These are phyloP conservation scores for Penicillium sp. DNA, from an alignment of 2,329 filamentous ascomycete genomes.

Conservation along the genomic window DNA sequence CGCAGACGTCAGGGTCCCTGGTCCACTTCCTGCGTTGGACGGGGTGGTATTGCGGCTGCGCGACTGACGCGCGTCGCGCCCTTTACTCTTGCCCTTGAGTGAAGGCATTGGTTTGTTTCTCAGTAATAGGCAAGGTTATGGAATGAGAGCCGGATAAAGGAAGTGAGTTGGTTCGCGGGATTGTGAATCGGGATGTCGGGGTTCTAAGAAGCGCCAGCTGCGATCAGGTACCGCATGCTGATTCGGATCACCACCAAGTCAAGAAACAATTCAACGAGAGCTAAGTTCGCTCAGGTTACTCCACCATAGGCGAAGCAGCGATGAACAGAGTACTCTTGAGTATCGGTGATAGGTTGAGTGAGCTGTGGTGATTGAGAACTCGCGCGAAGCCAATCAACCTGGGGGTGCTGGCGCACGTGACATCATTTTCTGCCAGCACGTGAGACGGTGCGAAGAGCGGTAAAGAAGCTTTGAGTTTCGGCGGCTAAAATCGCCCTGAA, in stretches of 20 bases:
- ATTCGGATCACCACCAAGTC: not conserved
- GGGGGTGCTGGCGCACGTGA: not conserved
- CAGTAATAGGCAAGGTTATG: not conserved
- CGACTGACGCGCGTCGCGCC: slow-evolving; percentile 52
- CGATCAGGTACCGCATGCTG: slow-evolving; percentile 18
- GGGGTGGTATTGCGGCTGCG: slow-evolving; percentile 64
- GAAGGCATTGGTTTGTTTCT: slow-evolving; percentile 37
- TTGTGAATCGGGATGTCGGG: slow-evolving; percentile 5
- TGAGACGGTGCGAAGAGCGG: not conserved
- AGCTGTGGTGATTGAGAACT: not conserved
- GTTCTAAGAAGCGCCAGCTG: slow-evolving; percentile 8
- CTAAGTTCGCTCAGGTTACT: not conserved
- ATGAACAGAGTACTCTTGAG: not conserved
- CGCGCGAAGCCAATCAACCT: not conserved
- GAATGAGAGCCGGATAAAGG: not conserved
- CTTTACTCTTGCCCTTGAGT: slow-evolving; percentile 54
- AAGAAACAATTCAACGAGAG: not conserved
- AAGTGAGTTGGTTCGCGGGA: not conserved
- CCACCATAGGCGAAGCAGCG: not conserved
- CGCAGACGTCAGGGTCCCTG: slow-evolving; percentile 35
- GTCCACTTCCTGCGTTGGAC: slow-evolving; percentile 52
- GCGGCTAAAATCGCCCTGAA: not conserved
- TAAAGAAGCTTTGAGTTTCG: not conserved
- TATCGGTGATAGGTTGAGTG: not conserved
- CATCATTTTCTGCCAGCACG: not conserved